Evolutionary conservation across 106 monocot species (phyloP).

Genomic region (Acanthochlamys bracteata): DNA sequence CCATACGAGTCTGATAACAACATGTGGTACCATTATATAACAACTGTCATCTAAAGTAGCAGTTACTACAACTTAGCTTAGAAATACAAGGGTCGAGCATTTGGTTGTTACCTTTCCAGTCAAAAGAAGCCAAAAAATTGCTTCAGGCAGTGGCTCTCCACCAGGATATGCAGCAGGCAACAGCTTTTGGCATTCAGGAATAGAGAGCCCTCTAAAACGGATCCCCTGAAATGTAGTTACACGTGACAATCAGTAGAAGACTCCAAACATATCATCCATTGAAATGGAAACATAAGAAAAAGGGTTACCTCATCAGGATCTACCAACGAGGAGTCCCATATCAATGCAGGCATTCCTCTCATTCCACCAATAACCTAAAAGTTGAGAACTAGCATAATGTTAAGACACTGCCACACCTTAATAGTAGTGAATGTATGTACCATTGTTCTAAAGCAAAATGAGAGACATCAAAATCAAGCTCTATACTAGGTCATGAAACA

Average conservation of each 20-base stretch:
- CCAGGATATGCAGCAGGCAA: constrained; percentile 69
- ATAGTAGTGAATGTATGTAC: too few species aligned
- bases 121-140: constrained; percentile 97
- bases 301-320: constrained; percentile 83
- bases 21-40: too few species aligned
- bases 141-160: constrained; percentile 91
- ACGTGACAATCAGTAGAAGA: neutral
- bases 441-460: too few species aligned
- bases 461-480: too few species aligned
- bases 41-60: too few species aligned
- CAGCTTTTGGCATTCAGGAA: constrained; percentile 95
- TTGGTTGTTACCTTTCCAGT: constrained; percentile 71
- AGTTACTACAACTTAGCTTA: neutral
- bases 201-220: constrained; percentile 92
- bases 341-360: constrained; percentile 93
- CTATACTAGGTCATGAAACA: neutral
- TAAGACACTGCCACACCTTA: neutral
- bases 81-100: neutral
- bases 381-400: neutral
- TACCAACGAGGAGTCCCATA: constrained; percentile 95
- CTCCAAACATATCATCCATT: neutral
- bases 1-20: neutral
- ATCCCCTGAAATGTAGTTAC: constrained; percentile 54
- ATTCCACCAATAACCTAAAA: constrained; percentile 93
- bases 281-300: neutral